Percentiles rank a stretch among this genome's conserved stretches.
Evolutionary conservation across 192 early-diverging fungal species (phyloP).

Genomic region (Coemansia javaensis): DNA sequence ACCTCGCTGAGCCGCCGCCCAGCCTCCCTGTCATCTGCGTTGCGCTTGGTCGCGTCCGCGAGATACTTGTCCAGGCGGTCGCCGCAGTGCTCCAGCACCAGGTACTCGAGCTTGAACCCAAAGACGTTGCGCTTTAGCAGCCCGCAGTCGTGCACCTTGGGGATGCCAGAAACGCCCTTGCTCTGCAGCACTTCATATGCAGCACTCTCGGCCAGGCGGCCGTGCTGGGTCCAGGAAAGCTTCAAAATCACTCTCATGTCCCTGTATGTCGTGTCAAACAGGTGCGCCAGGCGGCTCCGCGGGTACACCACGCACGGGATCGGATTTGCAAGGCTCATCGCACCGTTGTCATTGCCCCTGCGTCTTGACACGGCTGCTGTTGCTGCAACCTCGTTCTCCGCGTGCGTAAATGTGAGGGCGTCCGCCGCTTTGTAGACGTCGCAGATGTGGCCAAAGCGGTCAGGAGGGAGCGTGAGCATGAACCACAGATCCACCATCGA

Average conservation of each 20-base stretch:
- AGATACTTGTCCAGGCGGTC: neutral
- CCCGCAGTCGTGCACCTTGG: neutral
- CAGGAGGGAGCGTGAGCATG: neutral
- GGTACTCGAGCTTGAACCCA: constrained; percentile 11
- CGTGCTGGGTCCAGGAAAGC: neutral
- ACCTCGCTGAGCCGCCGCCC: neutral
- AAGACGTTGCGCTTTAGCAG: neutral
- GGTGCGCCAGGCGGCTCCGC: neutral
- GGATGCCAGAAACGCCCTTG: neutral
- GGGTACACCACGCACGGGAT: neutral
- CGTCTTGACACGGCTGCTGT: too few species aligned
- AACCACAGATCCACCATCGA: constrained; percentile 1
- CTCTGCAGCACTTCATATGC: constrained; percentile 1
- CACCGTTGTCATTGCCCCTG: too few species aligned
- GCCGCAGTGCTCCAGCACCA: constrained; percentile 16
- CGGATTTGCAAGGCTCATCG: neutral
- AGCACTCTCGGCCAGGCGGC: constrained; percentile 9
- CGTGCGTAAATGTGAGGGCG: too few species aligned
- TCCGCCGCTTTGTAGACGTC: neutral
- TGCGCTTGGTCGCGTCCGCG: neutral
- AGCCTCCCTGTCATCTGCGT: neutral
- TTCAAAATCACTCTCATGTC: neutral
- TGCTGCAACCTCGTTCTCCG: too few species aligned
- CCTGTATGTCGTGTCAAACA: neutral
- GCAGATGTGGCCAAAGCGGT: constrained; percentile 1